A percentile compares a stretch with the other conserved stretches of the same genome.
Evolutionary conservation across 164 flowering plant species (phyloP).

Genomic region (Annona squamosa): DNA sequence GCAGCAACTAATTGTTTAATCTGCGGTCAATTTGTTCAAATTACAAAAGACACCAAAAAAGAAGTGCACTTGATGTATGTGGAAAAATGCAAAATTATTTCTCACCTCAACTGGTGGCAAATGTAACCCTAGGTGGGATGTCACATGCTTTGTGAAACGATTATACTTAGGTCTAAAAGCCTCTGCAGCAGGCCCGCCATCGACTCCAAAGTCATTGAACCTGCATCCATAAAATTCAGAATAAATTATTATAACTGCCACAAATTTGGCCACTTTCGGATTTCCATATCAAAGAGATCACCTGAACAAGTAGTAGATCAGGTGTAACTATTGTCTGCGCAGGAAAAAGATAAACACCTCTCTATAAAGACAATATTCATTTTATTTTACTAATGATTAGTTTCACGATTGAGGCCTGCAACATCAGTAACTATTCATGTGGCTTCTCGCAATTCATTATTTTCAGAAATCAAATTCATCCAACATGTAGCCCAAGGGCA

Average conservation of each 20-base stretch:
- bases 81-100: neutral
- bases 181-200: constrained; percentile 63
- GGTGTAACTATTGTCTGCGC: too few relatives aligned
- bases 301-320: too few relatives aligned
- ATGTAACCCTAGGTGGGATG: constrained; percentile 35
- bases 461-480: too few relatives aligned
- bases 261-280: neutral
- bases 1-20: constrained; percentile 40
- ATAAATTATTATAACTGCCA: neutral
- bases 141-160: constrained; percentile 35
- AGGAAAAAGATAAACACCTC: too few relatives aligned
- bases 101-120: constrained; percentile 69
- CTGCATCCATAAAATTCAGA: constrained; percentile 16
- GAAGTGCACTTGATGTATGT: neutral
- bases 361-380: too few relatives aligned
- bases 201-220: constrained; percentile 52
- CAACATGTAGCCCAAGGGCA: too few relatives aligned
- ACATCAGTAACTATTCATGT: too few relatives aligned
- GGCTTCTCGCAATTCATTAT: too few relatives aligned
- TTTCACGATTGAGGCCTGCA: too few relatives aligned
- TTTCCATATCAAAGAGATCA: too few relatives aligned
- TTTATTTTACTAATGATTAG: too few relatives aligned
- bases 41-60: constrained; percentile 6
- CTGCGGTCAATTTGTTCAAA: constrained; percentile 26
- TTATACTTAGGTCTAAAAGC: constrained; percentile 36